Base-by-base conservation (phyloP, 1,284 basidiomycete genomes). In the Trametes polyzona region DNA sequence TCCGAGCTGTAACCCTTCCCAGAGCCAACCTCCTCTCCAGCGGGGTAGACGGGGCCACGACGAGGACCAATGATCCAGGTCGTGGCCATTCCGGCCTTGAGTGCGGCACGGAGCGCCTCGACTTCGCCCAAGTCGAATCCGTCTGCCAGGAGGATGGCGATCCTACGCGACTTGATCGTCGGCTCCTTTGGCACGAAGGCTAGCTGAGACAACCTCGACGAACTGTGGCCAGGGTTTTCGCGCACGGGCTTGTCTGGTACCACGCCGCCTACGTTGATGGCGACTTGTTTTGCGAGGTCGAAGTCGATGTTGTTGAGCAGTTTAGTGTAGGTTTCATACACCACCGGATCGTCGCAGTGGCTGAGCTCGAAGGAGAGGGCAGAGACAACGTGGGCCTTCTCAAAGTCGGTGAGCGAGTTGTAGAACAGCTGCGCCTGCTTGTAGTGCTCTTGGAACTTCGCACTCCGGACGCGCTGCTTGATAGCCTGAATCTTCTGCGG, bases 331-430 rank as follows among this genome's bases (percentile, higher is more conserved):
- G 76, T 77, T 68, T 84, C 76, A 69, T 87, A 89, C 1, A 95
- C 88, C 3, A 77, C 71, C 0, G 83, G 80, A 61, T 93, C 90
- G 57, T 90, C 84, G 72, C 89, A 91, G 66, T 93, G 89, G 52
- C 82, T 83, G 35, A 94, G 78, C 72, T 93, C 92, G 70, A 94
- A 94, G 11, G 84, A 83, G 57, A 91, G 78, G 1, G 90, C 91
- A 4, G 71, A 67, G 47, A 83, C 73, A 36, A 92, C 76, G 70
- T 94, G 91, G 7, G 74, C 61, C 72, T 87, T 84, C 76, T 95
- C 92, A 52, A 83, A 68, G 0, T 76, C 65, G 1, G 80, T 68
- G 53, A 94, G 78, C 14, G 90, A 93, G 75, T 95, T 94, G 74
- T 83, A 87, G 76, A 91, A 92, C 17, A 93, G 78, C 63, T 92